Evolutionary conservation across 768 basidiomycete genomes (phyloP).

Genomic region (Leccinum broughii): DNA sequence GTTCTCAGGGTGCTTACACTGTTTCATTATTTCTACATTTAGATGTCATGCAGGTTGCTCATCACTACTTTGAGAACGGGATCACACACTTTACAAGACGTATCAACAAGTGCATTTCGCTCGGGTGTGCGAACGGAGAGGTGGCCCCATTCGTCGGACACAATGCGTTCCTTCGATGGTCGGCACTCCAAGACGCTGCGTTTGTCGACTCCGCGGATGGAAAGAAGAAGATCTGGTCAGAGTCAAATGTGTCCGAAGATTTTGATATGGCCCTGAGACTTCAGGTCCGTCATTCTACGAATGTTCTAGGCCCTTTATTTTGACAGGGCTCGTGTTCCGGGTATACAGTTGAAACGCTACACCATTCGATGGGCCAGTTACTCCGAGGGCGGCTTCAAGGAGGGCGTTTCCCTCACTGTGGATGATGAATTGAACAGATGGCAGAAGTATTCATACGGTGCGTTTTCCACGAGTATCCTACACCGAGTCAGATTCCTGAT

Average conservation of each 20-base stretch:
- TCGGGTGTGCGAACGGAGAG: constrained; percentile 79
- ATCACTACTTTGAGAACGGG: constrained; percentile 90
- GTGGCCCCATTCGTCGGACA: constrained; percentile 80
- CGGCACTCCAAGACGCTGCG: constrained; percentile 83
- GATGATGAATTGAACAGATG: constrained; percentile 94
- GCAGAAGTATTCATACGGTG: constrained; percentile 85
- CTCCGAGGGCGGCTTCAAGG: constrained; percentile 84
- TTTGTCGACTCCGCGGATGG: constrained; percentile 54
- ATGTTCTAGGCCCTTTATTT: background rate
- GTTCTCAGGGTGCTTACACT: background rate
- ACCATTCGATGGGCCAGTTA: constrained; percentile 73
- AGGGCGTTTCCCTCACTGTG: constrained; percentile 89
- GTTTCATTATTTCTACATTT: background rate
- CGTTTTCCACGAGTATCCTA: constrained; percentile 8
- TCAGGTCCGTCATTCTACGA: constrained; percentile 35
- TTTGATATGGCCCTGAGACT: constrained; percentile 63
- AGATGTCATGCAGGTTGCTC: constrained; percentile 90
- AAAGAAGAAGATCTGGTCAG: constrained; percentile 76
- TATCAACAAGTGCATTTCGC: constrained; percentile 81
- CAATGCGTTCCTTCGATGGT: constrained; percentile 90
- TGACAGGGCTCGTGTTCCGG: background rate
- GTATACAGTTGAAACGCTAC: constrained; percentile 22
- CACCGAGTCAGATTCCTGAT: constrained; percentile 36
- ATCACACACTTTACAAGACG: constrained; percentile 87
- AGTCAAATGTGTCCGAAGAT: constrained; percentile 69